These are phyloP conservation scores for Athelia psychrophila DNA, from an alignment of 1,284 basidiomycete genomes.

Conservation along the genomic window DNA sequence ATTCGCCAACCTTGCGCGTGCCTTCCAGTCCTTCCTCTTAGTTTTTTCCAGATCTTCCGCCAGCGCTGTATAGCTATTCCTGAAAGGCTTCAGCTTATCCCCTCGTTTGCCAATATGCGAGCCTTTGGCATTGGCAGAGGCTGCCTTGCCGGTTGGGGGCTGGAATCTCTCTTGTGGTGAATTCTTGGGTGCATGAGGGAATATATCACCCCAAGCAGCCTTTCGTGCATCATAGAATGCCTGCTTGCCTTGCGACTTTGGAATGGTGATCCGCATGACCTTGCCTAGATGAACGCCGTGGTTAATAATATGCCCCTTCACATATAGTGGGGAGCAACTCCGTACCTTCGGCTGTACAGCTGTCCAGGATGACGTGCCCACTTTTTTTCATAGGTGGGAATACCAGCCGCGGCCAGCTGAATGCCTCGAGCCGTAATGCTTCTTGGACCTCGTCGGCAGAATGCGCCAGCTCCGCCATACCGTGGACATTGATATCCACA, in stretches of 20 bases:
- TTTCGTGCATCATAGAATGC: constrained; percentile 95
- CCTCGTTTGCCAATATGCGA: constrained; percentile 61
- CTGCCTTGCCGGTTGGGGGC: constrained; percentile 29
- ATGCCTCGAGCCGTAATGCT: constrained; percentile 64
- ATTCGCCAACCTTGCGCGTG: not conserved
- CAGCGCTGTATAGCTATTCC: constrained; percentile 39
- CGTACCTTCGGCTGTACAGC: constrained; percentile 80
- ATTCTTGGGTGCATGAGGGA: constrained; percentile 85
- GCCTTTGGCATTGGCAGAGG: constrained; percentile 26
- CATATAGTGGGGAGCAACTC: constrained; percentile 9
- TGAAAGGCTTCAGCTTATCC: constrained; percentile 18
- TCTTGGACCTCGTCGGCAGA: constrained; percentile 39
- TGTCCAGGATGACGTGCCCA: constrained; percentile 92
- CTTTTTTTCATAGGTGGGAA: constrained; percentile 89
- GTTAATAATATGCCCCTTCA: constrained; percentile 3
- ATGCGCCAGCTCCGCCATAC: constrained; percentile 4
- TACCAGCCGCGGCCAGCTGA: constrained; percentile 87
- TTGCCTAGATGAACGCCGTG: constrained; percentile 52
- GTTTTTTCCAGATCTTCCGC: constrained; percentile 36
- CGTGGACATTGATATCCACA: not conserved
- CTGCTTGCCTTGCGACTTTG: constrained; percentile 93
- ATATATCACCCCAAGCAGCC: constrained; percentile 90
- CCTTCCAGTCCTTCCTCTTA: constrained; percentile 13
- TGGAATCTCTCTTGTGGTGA: constrained; percentile 61
- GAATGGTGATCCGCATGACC: constrained; percentile 88